Base-by-base conservation (phyloP, 2,329 filamentous ascomycete genomes). In the Alternaria conjuncta region DNA sequence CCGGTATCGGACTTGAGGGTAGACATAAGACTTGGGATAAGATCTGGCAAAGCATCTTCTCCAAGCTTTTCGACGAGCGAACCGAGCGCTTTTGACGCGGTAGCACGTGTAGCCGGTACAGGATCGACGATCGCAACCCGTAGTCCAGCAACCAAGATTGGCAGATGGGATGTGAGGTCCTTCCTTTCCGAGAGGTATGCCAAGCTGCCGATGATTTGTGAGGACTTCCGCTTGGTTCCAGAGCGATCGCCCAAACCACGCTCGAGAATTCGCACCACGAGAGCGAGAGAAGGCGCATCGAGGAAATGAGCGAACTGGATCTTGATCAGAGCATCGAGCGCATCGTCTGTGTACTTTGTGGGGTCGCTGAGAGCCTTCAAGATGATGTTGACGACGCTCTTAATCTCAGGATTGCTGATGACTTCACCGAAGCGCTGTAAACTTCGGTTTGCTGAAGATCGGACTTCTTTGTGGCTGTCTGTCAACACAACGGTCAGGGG, bases 281-380 rank as follows among this genome's bases (percentile, higher is more conserved):
- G 87, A 20, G 96, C 96, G 72, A 99, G 85, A 3, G 96, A 99
- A 6, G 96, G 96, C 1, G 96, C 93, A 80, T 99, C 96, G n/a
- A 99, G 87, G 77, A 98, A 99, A 82, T 99, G 96, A 13, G 97
- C 90, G 78, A 99, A 99, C 53, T 94, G 94, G n/a, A 99, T 92
- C 82, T 97, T 97, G 84, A 99, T 97, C 62, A 99, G 87, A 0
- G 93, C 86, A 78, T 99, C 95, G 64, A 99, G 85, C 15, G 96
- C 96, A 70, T 96, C 92, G 75, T 99, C 95, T 0, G 96, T 99
- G 82, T 97, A 93, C 78, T 96, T 98, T 0, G 95, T 99, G 2
- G 96, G 94, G 78, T 99, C 96, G 75, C 96, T 99, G 63, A 99
- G 88, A 66, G 96, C 96, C 82, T 97, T 98, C 71, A 99, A 89